Evolutionary conservation across 2,329 filamentous ascomycete species (phyloP), one percentile per base, ranked within the genome.

Genomic region (Penicillium sp.): DNA sequence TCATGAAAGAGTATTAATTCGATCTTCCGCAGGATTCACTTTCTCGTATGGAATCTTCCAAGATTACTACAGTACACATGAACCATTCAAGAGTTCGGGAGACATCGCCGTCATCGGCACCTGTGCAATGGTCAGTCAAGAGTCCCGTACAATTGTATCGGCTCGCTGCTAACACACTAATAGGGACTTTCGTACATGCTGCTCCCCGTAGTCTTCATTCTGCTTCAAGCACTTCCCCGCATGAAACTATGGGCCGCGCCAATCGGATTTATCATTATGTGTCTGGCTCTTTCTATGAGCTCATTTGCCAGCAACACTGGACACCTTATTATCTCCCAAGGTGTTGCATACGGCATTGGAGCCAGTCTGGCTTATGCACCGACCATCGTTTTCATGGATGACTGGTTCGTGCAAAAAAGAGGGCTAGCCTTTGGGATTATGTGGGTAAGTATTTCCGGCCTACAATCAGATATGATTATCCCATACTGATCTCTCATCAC

Each of bases 1-100:
- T 3, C 15, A 1, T 18, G 13, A 27, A 1, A 7, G 28, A 20
- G n/a, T 40, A 23, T 32, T 45, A 12, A 47, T 25, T 2, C 2
- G 4, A 24, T 39, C 8, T 18, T 5, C 1, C 12, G n/a, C 29
- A 57, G 55, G 55, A 3, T 57, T 57, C 33, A 55, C 55, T 6
- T 57, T 57, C 15, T 55, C 55, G 0, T 57, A 47, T 35, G 55
- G 55, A 12, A 77, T 89, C 23, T 88, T 89, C 60, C 83, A 88
- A 57, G 77, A 84, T 44, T 85, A 86, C 66, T 88, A 88, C 64
- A 78, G 74, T 31, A 78, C 73, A 1, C 75, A 83, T 50, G 75
- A 75, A 4, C 78, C 81, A 1, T 88, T 88, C 47, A 54, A 64
- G 44, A 58, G 58, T 20, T 63, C 76, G 0, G 72, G 75, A 38